Evolutionary conservation across 176 grass and related monocot genomes (phyloP).

Genomic region (Tillandsia fasciculata): DNA sequence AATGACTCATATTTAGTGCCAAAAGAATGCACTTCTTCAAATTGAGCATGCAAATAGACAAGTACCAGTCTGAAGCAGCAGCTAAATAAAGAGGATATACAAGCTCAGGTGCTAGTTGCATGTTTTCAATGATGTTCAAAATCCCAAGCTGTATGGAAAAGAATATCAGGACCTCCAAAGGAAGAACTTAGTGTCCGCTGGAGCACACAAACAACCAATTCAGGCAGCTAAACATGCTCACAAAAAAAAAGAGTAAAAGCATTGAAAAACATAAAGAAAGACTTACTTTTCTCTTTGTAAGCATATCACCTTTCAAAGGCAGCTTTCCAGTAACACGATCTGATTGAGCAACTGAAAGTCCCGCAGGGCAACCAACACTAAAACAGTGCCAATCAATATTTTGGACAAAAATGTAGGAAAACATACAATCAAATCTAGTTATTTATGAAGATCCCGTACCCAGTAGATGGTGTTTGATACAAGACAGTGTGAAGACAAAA

Average conservation of each 20-base stretch:
- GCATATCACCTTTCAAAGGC: conserved; percentile 59
- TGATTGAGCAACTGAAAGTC: conserved; percentile 68
- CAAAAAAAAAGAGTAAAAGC: not conserved
- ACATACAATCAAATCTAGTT: not conserved
- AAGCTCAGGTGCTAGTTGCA: conserved; percentile 66
- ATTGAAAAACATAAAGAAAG: not conserved
- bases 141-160: conserved; percentile 64
- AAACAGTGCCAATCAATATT: conserved; percentile 17
- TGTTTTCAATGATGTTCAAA: conserved; percentile 76
- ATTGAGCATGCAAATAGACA: conserved; percentile 4
- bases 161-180: not conserved
- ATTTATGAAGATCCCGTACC: conserved; percentile 41
- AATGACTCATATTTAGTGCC: conserved; percentile 1
- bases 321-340: conserved; percentile 71
- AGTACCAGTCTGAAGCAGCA: conserved; percentile 75
- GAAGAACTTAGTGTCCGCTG: not conserved
- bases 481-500: conserved; percentile 80
- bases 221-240: not conserved
- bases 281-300: conserved; percentile 69
- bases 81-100: conserved; percentile 80
- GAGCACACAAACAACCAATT: not conserved
- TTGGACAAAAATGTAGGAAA: conserved; percentile 1
- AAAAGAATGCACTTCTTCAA: not conserved
- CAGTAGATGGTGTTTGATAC: conserved; percentile 59
- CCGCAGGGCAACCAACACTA: conserved; percentile 62